phyloP scores from a whole-genome alignment of 2,329 filamentous ascomycete species.

The Ploettnerulaceae sp. region DNA sequence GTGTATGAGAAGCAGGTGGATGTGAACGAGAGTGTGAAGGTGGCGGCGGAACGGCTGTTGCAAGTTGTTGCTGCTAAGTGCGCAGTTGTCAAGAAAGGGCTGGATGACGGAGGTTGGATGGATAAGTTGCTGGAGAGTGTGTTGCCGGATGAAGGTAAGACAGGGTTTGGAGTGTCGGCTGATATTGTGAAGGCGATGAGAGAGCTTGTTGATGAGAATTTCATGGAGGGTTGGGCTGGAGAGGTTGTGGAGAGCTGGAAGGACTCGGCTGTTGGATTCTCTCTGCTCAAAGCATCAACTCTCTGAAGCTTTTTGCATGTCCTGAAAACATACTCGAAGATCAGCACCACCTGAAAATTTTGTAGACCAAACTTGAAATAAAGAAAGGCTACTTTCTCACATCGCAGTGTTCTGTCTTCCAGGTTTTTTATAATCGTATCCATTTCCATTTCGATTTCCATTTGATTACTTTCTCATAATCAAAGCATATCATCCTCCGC shows the following conservation, averaged over 20 bases:
- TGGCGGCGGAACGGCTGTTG: constrained; percentile 17
- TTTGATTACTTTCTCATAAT: constrained; percentile 7
- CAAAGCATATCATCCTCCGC: constrained; percentile 35
- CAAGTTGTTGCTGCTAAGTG: constrained; percentile 21
- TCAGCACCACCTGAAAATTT: no score
- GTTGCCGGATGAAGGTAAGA: constrained; percentile 11
- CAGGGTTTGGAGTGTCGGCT: neutral
- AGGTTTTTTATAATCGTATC: no score
- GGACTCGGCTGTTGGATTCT: constrained; percentile 31
- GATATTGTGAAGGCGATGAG: constrained; percentile 20
- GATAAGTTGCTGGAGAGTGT: constrained; percentile 30
- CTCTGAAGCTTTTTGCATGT: neutral
- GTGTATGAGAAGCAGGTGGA: constrained; percentile 19
- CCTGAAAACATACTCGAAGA: no score
- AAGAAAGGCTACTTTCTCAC: neutral
- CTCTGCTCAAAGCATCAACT: constrained; percentile 19
- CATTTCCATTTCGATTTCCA: neutral
- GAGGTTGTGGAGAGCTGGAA: constrained; percentile 33
- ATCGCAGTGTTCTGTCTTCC: neutral
- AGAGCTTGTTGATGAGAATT: constrained; percentile 26
- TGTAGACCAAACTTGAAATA: neutral
- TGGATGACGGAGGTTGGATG: constrained; percentile 35
- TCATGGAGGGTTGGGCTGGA: constrained; percentile 34
- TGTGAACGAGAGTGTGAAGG: constrained; percentile 12
- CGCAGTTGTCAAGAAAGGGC: constrained; percentile 24